Evolutionary conservation across 2,329 filamentous ascomycete genomes (phyloP).

Genomic region (Curvularia sp.): DNA sequence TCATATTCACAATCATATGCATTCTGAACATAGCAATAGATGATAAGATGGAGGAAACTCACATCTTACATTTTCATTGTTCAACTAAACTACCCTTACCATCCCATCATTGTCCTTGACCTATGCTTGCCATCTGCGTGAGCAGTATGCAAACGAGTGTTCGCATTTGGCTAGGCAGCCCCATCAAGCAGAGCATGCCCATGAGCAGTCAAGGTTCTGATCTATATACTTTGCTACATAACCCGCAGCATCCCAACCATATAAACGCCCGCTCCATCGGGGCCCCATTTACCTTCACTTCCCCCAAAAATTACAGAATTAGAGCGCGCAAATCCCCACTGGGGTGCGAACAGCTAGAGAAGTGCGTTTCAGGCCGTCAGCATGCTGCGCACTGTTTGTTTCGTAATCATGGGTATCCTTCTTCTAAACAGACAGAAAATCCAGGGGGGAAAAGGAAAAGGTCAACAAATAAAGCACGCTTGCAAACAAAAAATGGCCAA

Average conservation of each 20-base stretch:
- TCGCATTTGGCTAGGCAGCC: neutral
- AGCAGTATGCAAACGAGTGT: neutral
- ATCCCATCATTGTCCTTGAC: neutral
- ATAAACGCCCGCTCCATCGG: neutral
- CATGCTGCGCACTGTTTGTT: slow-evolving; percentile 3
- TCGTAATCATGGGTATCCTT: slow-evolving; percentile 27
- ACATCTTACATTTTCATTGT: neutral
- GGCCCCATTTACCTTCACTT: neutral
- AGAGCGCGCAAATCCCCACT: neutral
- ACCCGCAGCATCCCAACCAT: neutral
- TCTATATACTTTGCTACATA: neutral
- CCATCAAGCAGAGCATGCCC: neutral
- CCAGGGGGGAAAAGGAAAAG: neutral
- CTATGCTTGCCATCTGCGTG: neutral
- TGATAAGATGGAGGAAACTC: neutral
- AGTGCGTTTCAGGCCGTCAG: slow-evolving; percentile 3
- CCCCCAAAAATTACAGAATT: neutral
- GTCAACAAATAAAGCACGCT: slow-evolving; percentile 16
- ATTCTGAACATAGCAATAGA: neutral
- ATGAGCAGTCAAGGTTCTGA: neutral
- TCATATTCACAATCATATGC: neutral
- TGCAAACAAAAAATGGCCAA: slow-evolving; percentile 25
- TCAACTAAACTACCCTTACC: neutral
- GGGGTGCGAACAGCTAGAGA: neutral
- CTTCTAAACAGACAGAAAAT: slow-evolving; percentile 8